These are phyloP conservation scores for Pseudocohnilembus persalinus DNA, from an alignment of 169 alveolate genomes.

Conservation along the genomic window DNA sequence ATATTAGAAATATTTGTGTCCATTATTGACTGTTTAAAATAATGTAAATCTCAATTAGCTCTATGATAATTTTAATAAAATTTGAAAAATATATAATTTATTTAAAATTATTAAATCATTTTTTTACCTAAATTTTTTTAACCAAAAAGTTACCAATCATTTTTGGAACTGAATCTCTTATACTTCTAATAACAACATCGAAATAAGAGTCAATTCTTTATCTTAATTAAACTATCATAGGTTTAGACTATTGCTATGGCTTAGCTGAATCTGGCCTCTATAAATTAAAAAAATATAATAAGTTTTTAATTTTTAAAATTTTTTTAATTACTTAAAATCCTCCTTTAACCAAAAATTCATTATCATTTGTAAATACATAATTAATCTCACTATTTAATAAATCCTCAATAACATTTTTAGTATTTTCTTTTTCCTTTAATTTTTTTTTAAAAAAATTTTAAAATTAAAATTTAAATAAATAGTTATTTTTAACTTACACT, in stretches of 20 bases:
- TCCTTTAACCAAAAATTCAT: slow-evolving; percentile 30
- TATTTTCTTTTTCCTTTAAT: slow-evolving; percentile 37
- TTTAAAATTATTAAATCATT: slow-evolving; percentile 36
- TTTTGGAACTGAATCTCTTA: slow-evolving; percentile 91
- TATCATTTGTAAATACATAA: slow-evolving; percentile 59
- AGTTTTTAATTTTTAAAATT: neutral
- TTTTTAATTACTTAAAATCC: neutral
- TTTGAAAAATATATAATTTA: neutral
- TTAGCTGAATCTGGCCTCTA: too few relatives aligned
- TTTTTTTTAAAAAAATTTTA: slow-evolving; percentile 1
- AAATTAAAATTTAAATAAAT: neutral
- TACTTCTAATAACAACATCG: slow-evolving; percentile 70
- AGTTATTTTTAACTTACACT: slow-evolving; percentile 22
- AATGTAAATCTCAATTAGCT: slow-evolving; percentile 28
- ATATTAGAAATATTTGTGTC: slow-evolving; percentile 53
- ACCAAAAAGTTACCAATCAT: slow-evolving; percentile 93
- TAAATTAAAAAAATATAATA: too few relatives aligned
- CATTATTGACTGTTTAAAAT: slow-evolving; percentile 63
- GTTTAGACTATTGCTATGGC: neutral
- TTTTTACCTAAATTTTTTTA: slow-evolving; percentile 80
- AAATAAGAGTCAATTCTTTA: slow-evolving; percentile 72
- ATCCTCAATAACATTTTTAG: slow-evolving; percentile 39
- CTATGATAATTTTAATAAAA: slow-evolving; percentile 23
- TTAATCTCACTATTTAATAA: slow-evolving; percentile 54
- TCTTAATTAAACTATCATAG: slow-evolving; percentile 59